A percentile compares a stretch with the other conserved stretches of the same genome.
These are phyloP conservation scores for Suillus tomentosus DNA, from an alignment of 768 basidiomycete genomes.

Conservation along the genomic window DNA sequence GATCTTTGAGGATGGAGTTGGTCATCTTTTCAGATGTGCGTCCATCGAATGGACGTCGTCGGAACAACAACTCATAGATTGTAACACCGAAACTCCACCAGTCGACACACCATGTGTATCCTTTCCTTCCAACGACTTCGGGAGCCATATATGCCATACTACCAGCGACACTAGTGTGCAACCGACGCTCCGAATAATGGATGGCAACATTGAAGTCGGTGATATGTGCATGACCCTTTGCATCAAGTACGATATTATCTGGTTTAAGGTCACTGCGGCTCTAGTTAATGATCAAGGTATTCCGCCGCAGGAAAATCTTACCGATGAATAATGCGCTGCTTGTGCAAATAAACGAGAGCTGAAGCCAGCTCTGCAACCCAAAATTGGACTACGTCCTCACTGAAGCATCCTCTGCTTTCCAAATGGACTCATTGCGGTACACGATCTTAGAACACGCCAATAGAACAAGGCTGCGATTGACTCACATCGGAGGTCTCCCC, in stretches of 20 bases:
- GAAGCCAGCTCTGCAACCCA: constrained; percentile 88
- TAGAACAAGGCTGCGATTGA: constrained; percentile 16
- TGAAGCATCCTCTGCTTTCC: constrained; percentile 65
- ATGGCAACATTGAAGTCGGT: constrained; percentile 99
- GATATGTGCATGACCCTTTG: constrained; percentile 91
- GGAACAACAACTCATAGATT: constrained; percentile 87
- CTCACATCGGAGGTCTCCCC: constrained; percentile 91
- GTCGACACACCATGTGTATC: constrained; percentile 91
- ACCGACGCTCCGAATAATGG: constrained; percentile 87
- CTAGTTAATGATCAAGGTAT: constrained; percentile 12
- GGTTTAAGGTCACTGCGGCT: constrained; percentile 86
- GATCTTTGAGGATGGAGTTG: constrained; percentile 80
- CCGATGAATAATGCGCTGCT: constrained; percentile 93
- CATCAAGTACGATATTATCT: constrained; percentile 94
- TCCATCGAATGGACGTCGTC: constrained; percentile 85
- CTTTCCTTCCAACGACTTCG: constrained; percentile 88
- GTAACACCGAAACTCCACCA: constrained; percentile 97
- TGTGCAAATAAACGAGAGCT: constrained; percentile 87
- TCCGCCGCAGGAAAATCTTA: constrained; percentile 36
- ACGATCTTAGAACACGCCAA: constrained; percentile 6
- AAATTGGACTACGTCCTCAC: constrained; percentile 77
- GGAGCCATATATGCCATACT: constrained; percentile 99
- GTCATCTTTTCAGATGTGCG: constrained; percentile 88
- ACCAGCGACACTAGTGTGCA: constrained; percentile 93
- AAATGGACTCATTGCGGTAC: constrained; percentile 66